phyloP scores from a whole-genome alignment of 352 stramenopile species.

The Globisporangium sylvaticum region DNA sequence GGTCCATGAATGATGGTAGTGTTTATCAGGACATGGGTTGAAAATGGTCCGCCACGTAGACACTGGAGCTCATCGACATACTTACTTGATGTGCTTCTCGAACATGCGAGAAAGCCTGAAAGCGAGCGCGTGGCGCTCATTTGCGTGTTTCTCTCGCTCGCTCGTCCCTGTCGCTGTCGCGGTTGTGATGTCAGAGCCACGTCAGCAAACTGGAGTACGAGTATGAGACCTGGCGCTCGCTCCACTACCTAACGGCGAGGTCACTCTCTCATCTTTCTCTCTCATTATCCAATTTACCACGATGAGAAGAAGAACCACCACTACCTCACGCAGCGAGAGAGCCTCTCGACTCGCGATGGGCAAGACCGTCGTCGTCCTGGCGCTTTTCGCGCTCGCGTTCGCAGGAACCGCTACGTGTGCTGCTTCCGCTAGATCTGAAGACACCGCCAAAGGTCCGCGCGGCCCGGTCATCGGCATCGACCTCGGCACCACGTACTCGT shows the following conservation, averaged over 20 bases:
- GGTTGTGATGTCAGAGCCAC: not conserved
- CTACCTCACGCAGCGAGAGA: not conserved
- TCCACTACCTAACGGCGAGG: not conserved
- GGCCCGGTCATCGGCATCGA: slow-evolving; percentile 84
- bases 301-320: not conserved
- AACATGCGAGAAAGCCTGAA: not conserved
- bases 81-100: slow-evolving; percentile 1
- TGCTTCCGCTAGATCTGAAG: too few relatives aligned
- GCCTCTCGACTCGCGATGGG: not conserved
- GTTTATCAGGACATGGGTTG: not conserved
- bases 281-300: not conserved
- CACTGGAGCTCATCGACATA: not conserved
- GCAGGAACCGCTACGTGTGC: slow-evolving; percentile 7
- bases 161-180: not conserved
- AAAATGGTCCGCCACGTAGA: not conserved
- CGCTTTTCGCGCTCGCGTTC: slow-evolving; percentile 22
- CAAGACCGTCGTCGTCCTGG: not conserved
- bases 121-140: not conserved
- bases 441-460: slow-evolving; percentile 46
- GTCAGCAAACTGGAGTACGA: not conserved
- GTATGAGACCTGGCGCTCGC: not conserved
- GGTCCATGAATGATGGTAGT: not conserved
- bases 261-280: not conserved
- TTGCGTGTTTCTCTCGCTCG: not conserved
- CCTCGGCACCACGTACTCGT: slow-evolving; percentile 92